Conservation (phyloP, 208 protist species). For the Willaertia magna region DNA sequence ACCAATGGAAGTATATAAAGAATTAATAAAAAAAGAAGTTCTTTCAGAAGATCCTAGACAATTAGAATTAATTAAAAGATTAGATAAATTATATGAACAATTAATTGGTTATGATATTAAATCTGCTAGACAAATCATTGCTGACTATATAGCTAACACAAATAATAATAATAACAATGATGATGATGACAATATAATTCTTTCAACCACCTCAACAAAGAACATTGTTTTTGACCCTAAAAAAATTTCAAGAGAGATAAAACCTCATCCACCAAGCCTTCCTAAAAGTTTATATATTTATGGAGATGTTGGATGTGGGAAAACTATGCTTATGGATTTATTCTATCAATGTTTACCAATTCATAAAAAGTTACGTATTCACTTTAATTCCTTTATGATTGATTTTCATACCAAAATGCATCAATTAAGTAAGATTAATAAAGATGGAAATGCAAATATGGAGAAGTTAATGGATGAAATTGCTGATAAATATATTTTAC, state of each 20-base stretch:
- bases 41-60: neutral
- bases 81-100: neutral
- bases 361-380: conserved; percentile 68
- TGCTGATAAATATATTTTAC: conserved; percentile 63
- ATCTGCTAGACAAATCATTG: neutral
- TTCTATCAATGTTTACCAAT: conserved; percentile 63
- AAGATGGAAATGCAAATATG: neutral
- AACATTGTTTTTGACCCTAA: neutral
- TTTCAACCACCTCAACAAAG: neutral
- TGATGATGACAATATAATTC: too few species aligned
- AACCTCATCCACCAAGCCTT: neutral
- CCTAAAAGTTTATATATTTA: conserved; percentile 61
- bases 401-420: conserved; percentile 72
- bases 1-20: neutral
- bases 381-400: conserved; percentile 90
- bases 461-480: conserved; percentile 59
- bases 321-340: conserved; percentile 88
- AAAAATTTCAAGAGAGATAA: neutral
- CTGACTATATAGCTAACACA: neutral
- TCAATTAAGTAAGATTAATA: conserved; percentile 35
- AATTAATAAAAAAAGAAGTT: neutral
- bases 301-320: conserved; percentile 86
- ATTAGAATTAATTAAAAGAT: neutral
- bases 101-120: neutral
- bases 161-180: too few species aligned